Evolutionary conservation across 164 flowering plant genomes (phyloP).

Genomic region (Tetrastigma voinierianum): DNA sequence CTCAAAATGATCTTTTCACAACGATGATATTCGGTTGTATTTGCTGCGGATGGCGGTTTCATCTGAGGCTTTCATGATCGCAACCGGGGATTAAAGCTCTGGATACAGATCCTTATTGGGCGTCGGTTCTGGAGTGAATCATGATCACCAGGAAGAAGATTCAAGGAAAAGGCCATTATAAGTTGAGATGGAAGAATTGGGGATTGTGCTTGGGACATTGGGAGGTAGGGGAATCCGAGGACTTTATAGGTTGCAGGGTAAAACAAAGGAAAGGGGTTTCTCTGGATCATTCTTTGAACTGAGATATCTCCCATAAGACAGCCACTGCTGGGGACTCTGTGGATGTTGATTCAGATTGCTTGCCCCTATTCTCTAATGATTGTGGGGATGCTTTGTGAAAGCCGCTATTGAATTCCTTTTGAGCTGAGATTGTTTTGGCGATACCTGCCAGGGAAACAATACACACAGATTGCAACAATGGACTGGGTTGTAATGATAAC

Average conservation of each 20-base stretch:
- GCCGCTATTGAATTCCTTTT: slow-evolving; percentile 86
- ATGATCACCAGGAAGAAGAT: slow-evolving; percentile 87
- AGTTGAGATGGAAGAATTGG: slow-evolving; percentile 64
- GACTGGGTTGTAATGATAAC: slow-evolving; percentile 30
- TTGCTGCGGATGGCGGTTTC: slow-evolving; percentile 95
- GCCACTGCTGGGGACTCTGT: slow-evolving; percentile 73
- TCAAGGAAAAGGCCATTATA: slow-evolving; percentile 61
- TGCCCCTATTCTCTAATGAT: slow-evolving; percentile 90
- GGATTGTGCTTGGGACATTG: slow-evolving; percentile 84
- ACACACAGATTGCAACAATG: slow-evolving; percentile 17
- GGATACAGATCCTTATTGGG: slow-evolving; percentile 88
- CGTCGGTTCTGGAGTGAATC: slow-evolving; percentile 83
- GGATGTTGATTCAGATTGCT: slow-evolving; percentile 96
- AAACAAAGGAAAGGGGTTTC: slow-evolving; percentile 65
- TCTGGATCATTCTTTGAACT: slow-evolving; percentile 72
- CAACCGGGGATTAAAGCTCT: slow-evolving; percentile 74
- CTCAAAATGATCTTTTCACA: slow-evolving; percentile 4
- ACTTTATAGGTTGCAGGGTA: slow-evolving; percentile 68
- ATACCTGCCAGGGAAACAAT: slow-evolving; percentile 67
- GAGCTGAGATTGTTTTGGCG: slow-evolving; percentile 88
- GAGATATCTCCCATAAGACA: slow-evolving; percentile 76
- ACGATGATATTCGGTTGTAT: slow-evolving; percentile 38
- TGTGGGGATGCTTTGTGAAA: slow-evolving; percentile 95
- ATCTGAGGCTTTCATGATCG: slow-evolving; percentile 95
- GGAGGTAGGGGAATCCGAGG: slow-evolving; percentile 92